Evolutionary conservation across 2,329 filamentous ascomycete genomes (phyloP), one percentile per base, ranked within the genome.

Genomic region (Cladosporium sp.): DNA sequence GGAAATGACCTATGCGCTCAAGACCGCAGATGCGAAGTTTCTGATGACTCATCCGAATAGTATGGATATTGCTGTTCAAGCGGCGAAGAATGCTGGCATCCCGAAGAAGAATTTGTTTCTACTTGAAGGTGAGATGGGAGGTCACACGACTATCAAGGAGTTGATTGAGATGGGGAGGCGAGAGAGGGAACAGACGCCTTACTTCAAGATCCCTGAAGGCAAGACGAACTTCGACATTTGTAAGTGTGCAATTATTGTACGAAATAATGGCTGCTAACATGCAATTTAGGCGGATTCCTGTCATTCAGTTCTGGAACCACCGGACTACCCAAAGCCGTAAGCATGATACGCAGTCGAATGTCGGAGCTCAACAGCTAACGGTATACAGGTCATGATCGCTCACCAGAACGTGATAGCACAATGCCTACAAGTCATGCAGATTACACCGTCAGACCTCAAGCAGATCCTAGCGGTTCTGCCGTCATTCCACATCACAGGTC

Each of bases 1-100:
- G 50, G 86, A 89, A 63, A 87, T 88, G 82, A 80, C 78, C 1
- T 86, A 87, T 68, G 84, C 83, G 1, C 72, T 88, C 2, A 79
- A 81, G 63, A 84, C 78, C 1, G 81, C 77, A 0, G 73, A 80
- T 34, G 80, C 82, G 2, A 84, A 79, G 61, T 82, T 83, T 59
- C 65, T 86, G 9, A 78, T 87, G 70, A 85, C 83, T 0, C 75
- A 82, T 2, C 77, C 78, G 0, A 76, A 77, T 15, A 80, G 76
- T 15, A 78, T 85, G 70, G 74, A 80, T 4, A 78, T 86, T 35
- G 83, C 83, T 1, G 70, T 74, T 9, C 75, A 75, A 15, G 81
- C 82, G 15, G 83, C 83, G 2, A 73, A 78, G 62, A 77, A 77
- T 49, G 82, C 79, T 4, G 82, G 82, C 0, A 74, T 86, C 25